Evolutionary conservation across 2,329 filamentous ascomycete species (phyloP), one percentile per base, ranked within the genome.

Genomic region (Fusarium abutilonis): DNA sequence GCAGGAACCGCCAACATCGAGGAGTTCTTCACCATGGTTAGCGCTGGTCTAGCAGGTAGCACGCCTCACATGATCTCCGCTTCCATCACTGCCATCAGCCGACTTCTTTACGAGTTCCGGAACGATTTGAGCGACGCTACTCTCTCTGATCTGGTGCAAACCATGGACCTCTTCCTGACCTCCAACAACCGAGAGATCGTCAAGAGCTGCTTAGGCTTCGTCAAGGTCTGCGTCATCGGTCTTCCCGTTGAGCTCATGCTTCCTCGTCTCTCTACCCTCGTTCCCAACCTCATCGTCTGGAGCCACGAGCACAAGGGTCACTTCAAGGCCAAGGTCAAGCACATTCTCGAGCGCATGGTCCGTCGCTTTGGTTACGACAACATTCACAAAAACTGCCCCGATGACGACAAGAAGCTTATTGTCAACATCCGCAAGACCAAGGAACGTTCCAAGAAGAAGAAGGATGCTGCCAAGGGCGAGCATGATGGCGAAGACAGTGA

Each of bases 11-110:
- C 95, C 17, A 93, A 85, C 38, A 85, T 99, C 34, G 94, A 98
- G 71, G 95, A 98, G 76, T 98, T 93, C 78, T 92, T 98, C 79
- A 97, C 94, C 52, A 99, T 99, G 95, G 91, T 98, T 28, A 96
- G 92, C 66, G 95, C 95, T 44, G 95, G 95, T 78, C 85, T 99
- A 49, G 95, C 94, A 2, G 94, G 93, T 53, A 90, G 89, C 69
- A 94, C 93, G 10, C 93, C 95, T 29, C 94, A 98, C 79, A 97
- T 98, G 93, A 93, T 98, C 62, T 96, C 92, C 7, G 95, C 95
- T 0, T 93, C 92, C n/a, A 93, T 99, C 73, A 98, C 93, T 1
- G 94, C 95, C 13, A 85, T 99, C 34, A 95, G 93, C 13, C 87
- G 95, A n/a, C 88, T 97, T 23, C 85, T 99, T 28, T 98, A 93